Percentiles rank a stretch among this genome's conserved stretches.
Evolutionary conservation across 2,329 filamentous ascomycete species (phyloP).

Genomic region (Colletotrichum caudatum): DNA sequence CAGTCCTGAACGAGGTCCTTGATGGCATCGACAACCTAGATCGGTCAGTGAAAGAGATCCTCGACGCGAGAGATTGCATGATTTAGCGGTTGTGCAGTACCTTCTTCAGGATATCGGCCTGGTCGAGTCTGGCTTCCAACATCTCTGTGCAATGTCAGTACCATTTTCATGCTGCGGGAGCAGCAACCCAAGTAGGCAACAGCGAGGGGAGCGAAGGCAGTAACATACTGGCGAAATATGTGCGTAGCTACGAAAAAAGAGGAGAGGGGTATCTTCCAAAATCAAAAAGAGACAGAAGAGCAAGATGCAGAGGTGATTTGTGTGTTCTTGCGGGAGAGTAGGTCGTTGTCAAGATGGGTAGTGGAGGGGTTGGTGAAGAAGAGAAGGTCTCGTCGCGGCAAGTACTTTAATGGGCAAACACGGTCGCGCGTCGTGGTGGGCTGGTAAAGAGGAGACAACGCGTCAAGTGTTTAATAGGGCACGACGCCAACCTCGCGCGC

Average conservation of each 20-base stretch:
- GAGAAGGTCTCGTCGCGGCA: slow-evolving; percentile 43
- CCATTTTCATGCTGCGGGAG: slow-evolving; percentile 53
- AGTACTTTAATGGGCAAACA: slow-evolving; percentile 52
- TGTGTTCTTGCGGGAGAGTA: slow-evolving; percentile 12
- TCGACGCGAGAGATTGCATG: slow-evolving; percentile 6
- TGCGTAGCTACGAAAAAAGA: slow-evolving; percentile 15
- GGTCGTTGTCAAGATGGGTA: slow-evolving; percentile 22
- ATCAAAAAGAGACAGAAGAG: slow-evolving; percentile 18
- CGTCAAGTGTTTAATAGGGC: slow-evolving; percentile 45
- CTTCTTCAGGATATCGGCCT: slow-evolving; percentile 96
- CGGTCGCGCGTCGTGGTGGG: slow-evolving; percentile 45
- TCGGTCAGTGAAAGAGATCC: slow-evolving; percentile 30
- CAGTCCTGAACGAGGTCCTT: slow-evolving; percentile 99
- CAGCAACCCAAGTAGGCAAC: background rate
- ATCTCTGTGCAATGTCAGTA: slow-evolving; percentile 63
- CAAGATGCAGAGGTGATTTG: slow-evolving; percentile 12
- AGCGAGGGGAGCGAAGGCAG: background rate
- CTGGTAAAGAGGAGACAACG: slow-evolving; percentile 45
- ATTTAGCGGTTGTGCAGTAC: slow-evolving; percentile 59
- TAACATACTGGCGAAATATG: slow-evolving; percentile 34
- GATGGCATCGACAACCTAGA: slow-evolving; percentile 95
- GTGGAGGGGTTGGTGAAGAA: slow-evolving; percentile 31
- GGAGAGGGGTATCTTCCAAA: slow-evolving; percentile 36
- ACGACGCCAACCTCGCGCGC: slow-evolving; percentile 49
- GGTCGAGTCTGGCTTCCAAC: slow-evolving; percentile 97